Percentiles rank a stretch among this genome's conserved stretches.
These are phyloP conservation scores for Aristolochia californica DNA, from an alignment of 164 flowering plant species.

Conservation along the genomic window DNA sequence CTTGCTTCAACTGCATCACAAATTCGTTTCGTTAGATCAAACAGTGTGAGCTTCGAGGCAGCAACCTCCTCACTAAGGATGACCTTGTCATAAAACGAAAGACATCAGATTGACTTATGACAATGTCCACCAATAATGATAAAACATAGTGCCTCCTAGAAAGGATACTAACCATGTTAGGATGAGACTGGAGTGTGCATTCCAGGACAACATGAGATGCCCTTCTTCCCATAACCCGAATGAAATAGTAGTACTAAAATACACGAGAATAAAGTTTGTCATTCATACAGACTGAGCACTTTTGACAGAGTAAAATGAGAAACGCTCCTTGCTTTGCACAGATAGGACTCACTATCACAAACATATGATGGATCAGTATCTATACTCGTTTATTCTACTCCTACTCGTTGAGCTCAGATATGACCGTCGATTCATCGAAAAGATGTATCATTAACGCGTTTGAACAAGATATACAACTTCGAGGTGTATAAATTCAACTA, in stretches of 20 bases:
- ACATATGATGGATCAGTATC: too few species aligned
- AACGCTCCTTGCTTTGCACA: too few species aligned
- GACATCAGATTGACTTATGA: not conserved
- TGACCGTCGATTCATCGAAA: too few species aligned
- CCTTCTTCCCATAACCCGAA: conserved; percentile 20
- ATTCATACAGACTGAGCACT: too few species aligned
- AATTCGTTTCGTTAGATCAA: conserved; percentile 15
- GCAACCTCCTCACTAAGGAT: conserved; percentile 18
- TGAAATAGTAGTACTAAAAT: conserved; percentile 20
- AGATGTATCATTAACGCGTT: too few species aligned
- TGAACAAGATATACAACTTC: too few species aligned
- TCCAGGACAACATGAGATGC: conserved; percentile 20
- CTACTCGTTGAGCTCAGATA: too few species aligned
- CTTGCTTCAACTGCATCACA: conserved; percentile 21
- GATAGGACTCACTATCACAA: too few species aligned
- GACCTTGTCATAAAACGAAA: conserved; percentile 5
- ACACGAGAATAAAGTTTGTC: too few species aligned
- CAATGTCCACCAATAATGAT: not conserved
- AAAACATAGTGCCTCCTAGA: not conserved
- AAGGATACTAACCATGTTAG: conserved; percentile 14
- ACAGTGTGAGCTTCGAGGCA: conserved; percentile 17
- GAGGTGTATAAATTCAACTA: too few species aligned
- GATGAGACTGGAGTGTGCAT: conserved; percentile 17
- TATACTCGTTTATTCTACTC: too few species aligned
- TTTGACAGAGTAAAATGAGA: too few species aligned